Conservation (phyloP, 345 rosid species). For the Turnera subulata region DNA sequence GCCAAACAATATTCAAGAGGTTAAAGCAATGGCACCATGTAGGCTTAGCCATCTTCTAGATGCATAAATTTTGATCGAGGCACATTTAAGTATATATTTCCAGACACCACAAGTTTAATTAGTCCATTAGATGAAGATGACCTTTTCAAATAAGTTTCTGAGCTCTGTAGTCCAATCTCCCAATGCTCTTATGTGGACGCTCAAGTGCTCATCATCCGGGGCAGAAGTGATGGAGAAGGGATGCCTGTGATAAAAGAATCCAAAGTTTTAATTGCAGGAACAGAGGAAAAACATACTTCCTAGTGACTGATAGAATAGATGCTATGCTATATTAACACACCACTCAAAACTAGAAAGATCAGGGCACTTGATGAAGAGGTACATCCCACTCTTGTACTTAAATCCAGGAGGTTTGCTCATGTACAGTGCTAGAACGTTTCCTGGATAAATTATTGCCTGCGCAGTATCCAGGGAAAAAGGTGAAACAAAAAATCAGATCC, state of each 20-base stretch:
- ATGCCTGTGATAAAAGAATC: conserved; percentile 48
- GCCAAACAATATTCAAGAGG: background rate
- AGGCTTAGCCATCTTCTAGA: too few relatives aligned
- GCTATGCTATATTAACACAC: conserved; percentile 25
- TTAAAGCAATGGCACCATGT: background rate
- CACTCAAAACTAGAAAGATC: conserved; percentile 79
- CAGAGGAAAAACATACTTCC: background rate
- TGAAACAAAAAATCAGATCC: background rate
- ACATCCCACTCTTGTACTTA: conserved; percentile 92
- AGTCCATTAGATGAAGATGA: background rate
- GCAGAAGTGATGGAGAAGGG: conserved; percentile 98
- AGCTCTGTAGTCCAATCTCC: conserved; percentile 96
- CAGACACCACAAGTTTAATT: background rate
- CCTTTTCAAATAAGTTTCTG: conserved; percentile 63
- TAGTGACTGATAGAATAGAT: background rate
- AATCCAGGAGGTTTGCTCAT: conserved; percentile 79
- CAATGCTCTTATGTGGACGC: conserved; percentile 82
- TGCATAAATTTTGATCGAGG: too few relatives aligned
- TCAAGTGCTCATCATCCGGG: conserved; percentile 76
- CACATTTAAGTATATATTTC: too few relatives aligned
- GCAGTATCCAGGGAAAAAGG: conserved; percentile 10
- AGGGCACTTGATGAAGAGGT: conserved; percentile 84
- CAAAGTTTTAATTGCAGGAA: background rate
- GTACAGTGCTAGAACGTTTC: conserved; percentile 87
- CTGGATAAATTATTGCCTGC: conserved; percentile 88